Base-by-base conservation (phyloP, 179 eudicot genomes). In the Silene noctiflora region DNA sequence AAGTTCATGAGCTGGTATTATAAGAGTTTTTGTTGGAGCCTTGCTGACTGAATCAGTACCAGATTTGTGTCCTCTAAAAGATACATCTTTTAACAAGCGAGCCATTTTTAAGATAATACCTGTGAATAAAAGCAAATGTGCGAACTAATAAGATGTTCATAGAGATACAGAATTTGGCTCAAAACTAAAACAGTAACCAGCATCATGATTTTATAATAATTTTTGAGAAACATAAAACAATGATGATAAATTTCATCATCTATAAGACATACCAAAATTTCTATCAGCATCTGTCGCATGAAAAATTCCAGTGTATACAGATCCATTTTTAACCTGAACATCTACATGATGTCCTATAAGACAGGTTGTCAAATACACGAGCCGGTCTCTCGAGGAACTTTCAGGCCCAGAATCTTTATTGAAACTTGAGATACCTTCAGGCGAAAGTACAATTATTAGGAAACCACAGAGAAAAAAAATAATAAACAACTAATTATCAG, bases 91-190 rank as follows among this genome's bases (percentile, higher is more conserved):
- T 67, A 72, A 87, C 67, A 86, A 71, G 56, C 88, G 85, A 65
- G 97, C 99, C 98, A 96, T 91, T 81, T 90, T 96, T 84, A 93
- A 84, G 71, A 94, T 79, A 84, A 94, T 85, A 67, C 99, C 98
- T 96, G 84, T 61, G 72, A 75, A 42, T 74, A 31, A 76, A 65
- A 78, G 58, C 27, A 77, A 76, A 68, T 13, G 42, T 68, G n/a
- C 42, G 6, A 65, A 42, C 35, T 22, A 48, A 72, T 69, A 48
- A 79, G 53, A 62, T 62, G 66, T n/a, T 4, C 35, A 48, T 39
- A 21, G 9, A 27, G 60, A 17, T 21, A 55, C 21, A 21, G 24
- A 11, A 69, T 76, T 33, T 58, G 56, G 79, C 42, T 68, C 67
- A 69, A 55, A 51, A 25, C 6, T 3, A 27, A 71, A 35, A 33